These are phyloP conservation scores for Ilyonectria destructans DNA, from an alignment of 2,329 filamentous ascomycete genomes.

Conservation along the genomic window DNA sequence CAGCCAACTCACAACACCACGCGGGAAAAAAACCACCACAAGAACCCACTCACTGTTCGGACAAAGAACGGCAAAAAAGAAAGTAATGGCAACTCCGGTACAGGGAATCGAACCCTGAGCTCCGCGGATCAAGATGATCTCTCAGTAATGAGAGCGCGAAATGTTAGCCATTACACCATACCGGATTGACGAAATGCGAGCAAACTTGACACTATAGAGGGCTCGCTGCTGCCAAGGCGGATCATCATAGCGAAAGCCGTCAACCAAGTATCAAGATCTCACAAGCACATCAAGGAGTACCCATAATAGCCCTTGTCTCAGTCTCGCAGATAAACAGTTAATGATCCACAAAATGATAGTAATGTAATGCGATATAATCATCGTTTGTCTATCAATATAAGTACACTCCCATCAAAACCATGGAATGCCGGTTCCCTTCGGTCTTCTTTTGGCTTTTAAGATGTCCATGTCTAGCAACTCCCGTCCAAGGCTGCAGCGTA, in stretches of 20 bases:
- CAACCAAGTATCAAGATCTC: too few relatives aligned
- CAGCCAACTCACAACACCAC: background rate
- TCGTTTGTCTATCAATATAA: conserved; percentile 50
- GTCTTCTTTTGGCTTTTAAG: conserved; percentile 40
- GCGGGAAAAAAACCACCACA: background rate
- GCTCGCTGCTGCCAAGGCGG: background rate
- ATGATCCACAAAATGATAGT: background rate
- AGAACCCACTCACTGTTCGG: background rate
- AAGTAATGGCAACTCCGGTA: conserved; percentile 5
- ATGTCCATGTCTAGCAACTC: conserved; percentile 45
- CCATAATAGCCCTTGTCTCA: too few relatives aligned
- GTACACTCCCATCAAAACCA: conserved; percentile 42
- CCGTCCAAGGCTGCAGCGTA: conserved; percentile 21
- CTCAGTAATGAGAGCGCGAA: conserved; percentile 53
- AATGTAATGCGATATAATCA: conserved; percentile 29
- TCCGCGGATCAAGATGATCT: conserved; percentile 33
- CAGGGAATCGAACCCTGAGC: conserved; percentile 23
- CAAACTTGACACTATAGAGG: background rate
- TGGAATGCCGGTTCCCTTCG: conserved; percentile 24
- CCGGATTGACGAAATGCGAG: conserved; percentile 42
- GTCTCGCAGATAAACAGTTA: background rate
- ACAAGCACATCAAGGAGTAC: too few relatives aligned
- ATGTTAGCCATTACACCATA: conserved; percentile 56
- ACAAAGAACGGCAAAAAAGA: background rate
- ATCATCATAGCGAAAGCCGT: too few relatives aligned